Percentiles rank a stretch among this genome's conserved stretches.
These are phyloP conservation scores for Acanthamoeba sp. DNA, from an alignment of 208 protist species.

Conservation along the genomic window DNA sequence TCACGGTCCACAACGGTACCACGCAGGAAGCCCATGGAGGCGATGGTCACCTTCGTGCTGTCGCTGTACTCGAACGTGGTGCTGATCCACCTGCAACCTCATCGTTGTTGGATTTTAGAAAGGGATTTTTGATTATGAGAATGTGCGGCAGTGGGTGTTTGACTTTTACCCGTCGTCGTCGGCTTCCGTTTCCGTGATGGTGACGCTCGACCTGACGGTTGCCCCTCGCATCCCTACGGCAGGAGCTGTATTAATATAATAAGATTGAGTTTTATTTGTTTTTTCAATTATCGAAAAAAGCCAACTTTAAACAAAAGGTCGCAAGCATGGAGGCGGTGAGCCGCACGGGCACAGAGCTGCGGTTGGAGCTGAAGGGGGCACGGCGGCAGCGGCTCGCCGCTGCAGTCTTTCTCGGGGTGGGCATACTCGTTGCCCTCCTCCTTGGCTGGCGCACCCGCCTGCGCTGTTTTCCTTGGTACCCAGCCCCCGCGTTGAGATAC, in stretches of 20 bases:
- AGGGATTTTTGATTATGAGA: neutral
- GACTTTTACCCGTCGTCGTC: neutral
- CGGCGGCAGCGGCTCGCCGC: neutral
- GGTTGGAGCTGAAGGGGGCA: neutral
- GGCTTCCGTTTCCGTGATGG: constrained; percentile 16
- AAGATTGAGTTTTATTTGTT: neutral
- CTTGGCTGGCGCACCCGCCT: constrained; percentile 43
- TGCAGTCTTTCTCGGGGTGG: neutral
- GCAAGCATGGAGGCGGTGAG: constrained; percentile 1
- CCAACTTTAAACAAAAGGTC: no score
- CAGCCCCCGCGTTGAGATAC: no score
- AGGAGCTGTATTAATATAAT: neutral
- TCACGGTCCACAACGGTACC: constrained; percentile 14
- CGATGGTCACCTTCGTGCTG: constrained; percentile 7
- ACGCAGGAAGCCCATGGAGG: constrained; percentile 11
- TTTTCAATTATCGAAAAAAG: no score
- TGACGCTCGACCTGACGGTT: neutral
- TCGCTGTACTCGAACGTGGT: constrained; percentile 18
- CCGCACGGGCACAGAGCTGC: constrained; percentile 12
- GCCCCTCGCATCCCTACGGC: neutral
- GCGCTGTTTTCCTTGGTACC: neutral
- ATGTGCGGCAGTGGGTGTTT: neutral
- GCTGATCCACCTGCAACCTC: neutral
- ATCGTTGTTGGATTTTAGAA: neutral
- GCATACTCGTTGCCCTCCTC: neutral